Evolutionary conservation across 306 rosid genomes (phyloP).

Genomic region (Fragaria nilgerrensis): DNA sequence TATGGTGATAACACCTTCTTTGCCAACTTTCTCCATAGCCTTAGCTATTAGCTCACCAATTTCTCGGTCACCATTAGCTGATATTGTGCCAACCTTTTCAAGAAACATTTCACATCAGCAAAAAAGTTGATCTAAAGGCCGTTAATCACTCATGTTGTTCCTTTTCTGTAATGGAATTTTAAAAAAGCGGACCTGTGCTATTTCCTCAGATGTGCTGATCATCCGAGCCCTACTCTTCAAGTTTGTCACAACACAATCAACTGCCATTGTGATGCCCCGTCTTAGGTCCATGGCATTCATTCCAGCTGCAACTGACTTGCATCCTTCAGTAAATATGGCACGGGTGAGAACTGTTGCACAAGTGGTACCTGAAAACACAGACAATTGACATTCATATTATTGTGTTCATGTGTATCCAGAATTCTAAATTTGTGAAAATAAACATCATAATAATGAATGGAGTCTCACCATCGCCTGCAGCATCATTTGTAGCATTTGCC

Average conservation of each 20-base stretch:
- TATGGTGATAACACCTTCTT: slow-evolving; percentile 53
- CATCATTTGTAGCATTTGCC: slow-evolving; percentile 59
- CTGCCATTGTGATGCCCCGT: slow-evolving; percentile 54
- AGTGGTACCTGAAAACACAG: slow-evolving; percentile 48
- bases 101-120: neutral
- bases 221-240: slow-evolving; percentile 52
- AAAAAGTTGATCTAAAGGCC: neutral
- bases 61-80: slow-evolving; percentile 58
- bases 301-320: slow-evolving; percentile 60
- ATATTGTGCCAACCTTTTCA: slow-evolving; percentile 54
- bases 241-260: slow-evolving; percentile 51
- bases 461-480: slow-evolving; percentile 51
- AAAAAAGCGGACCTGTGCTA: slow-evolving; percentile 39
- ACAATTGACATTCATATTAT: neutral
- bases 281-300: slow-evolving; percentile 58
- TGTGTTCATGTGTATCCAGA: neutral
- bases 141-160: neutral
- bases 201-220: slow-evolving; percentile 59
- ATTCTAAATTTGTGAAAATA: neutral
- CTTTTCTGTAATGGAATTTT: neutral
- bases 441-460: neutral
- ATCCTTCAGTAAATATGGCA: slow-evolving; percentile 55
- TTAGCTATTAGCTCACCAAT: slow-evolving; percentile 58
- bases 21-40: slow-evolving; percentile 61
- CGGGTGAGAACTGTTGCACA: slow-evolving; percentile 59